Percentiles rank a stretch among this genome's conserved stretches.
phyloP scores from a whole-genome alignment of 73 alveolate genomes.

The Paramecium octaurelia region DNA sequence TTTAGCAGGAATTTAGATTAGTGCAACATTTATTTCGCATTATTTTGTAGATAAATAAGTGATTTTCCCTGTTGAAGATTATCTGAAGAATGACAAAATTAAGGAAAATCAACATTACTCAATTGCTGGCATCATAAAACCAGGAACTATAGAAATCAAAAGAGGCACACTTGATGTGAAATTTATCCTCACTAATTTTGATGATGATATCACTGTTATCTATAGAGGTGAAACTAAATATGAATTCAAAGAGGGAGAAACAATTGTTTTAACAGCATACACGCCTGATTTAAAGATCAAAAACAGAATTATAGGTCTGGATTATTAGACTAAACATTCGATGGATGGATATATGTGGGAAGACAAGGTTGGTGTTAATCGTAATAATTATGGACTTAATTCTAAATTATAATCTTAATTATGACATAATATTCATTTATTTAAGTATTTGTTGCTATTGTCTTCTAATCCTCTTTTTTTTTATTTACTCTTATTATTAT shows the following conservation, averaged over 20 bases:
- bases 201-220: constrained; percentile 49
- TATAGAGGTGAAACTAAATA: constrained; percentile 56
- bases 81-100: constrained; percentile 31
- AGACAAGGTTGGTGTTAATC: constrained; percentile 44
- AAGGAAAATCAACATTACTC: constrained; percentile 22
- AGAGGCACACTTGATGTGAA: constrained; percentile 46
- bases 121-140: constrained; percentile 47
- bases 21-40: constrained; percentile 39
- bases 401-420: constrained; percentile 7
- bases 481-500: neutral
- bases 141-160: constrained; percentile 39
- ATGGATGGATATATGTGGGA: constrained; percentile 61
- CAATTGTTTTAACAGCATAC: constrained; percentile 48
- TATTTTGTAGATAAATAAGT: constrained; percentile 49
- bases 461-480: constrained; percentile 23
- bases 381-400: constrained; percentile 57
- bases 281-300: constrained; percentile 53
- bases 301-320: constrained; percentile 50
- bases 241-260: constrained; percentile 65
- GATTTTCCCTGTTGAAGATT: constrained; percentile 56
- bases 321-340: constrained; percentile 60
- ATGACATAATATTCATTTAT: constrained; percentile 17
- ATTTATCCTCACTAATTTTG: constrained; percentile 52
- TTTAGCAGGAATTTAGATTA: constrained; percentile 46
- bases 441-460: constrained; percentile 1